phyloP scores from a whole-genome alignment of 495 filamentous ascomycete species.

The Penicillium antarcticum region DNA sequence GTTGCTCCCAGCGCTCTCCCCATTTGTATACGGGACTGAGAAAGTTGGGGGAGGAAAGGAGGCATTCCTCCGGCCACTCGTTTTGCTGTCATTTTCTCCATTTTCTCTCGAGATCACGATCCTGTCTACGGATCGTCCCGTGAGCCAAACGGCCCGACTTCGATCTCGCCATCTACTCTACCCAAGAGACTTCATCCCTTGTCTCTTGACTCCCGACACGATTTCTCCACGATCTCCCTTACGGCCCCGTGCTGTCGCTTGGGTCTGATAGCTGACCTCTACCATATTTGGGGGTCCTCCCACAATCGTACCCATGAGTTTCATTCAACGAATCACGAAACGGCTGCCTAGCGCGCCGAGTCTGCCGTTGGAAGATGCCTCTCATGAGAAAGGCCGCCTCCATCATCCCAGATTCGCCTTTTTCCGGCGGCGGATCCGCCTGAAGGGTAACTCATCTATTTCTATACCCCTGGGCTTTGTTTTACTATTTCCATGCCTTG shows the following conservation, averaged over 20 bases:
- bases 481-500: conserved; percentile 86
- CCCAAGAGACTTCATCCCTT: conserved; percentile 10
- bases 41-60: conserved; percentile 41
- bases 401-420: conserved; percentile 68
- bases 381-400: conserved; percentile 50
- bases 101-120: conserved; percentile 14
- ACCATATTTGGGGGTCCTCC: conserved; percentile 19
- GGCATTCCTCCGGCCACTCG: conserved; percentile 51
- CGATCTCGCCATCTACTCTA: conserved; percentile 1
- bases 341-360: conserved; percentile 59
- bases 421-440: conserved; percentile 80
- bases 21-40: conserved; percentile 28
- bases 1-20: conserved; percentile 28
- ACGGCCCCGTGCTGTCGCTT: conserved; percentile 19
- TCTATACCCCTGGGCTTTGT: conserved; percentile 93
- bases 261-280: conserved; percentile 20
- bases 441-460: conserved; percentile 91
- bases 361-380: conserved; percentile 58
- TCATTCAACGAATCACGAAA: conserved; percentile 61
- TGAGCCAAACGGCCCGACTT: background rate
- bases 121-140: conserved; percentile 2
- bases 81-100: conserved; percentile 32
- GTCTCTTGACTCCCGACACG: conserved; percentile 9
- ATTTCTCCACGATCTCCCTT: conserved; percentile 11
- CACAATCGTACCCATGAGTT: conserved; percentile 50